Base-by-base conservation (phyloP, 345 rosid genomes). In the Dipteronia sinensis region DNA sequence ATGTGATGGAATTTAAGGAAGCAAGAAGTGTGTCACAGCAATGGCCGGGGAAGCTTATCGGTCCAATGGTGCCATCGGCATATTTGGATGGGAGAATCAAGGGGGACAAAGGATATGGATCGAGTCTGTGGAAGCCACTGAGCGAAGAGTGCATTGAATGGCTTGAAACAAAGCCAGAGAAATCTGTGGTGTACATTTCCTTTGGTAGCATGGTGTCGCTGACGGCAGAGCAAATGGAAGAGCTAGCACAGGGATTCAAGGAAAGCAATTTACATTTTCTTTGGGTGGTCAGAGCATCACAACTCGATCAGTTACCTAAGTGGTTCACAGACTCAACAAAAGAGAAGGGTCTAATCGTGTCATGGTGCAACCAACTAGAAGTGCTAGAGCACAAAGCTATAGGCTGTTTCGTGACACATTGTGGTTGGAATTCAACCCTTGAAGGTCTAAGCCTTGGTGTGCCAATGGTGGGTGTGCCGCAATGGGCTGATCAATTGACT, bases 351-450 rank as follows among this genome's bases (percentile, higher is more conserved):
- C 74, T 89, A 51, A 69, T 89, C 6, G 86, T 83, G 47, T 78
- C 84, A 19, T 90, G 95, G 97, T 90, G 90, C 80, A 85, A 87
- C 88, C 97, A 93, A 73, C 87, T 91, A 44, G 89, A 90, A 82
- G 70, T 90, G 78, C 86, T 91, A 6, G 86, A 84, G 17, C 91
- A 89, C 73, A 61, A 29, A 55, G 87, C 91, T 0, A 55, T 82
- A 0, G 90, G 97, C 17, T 88, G 97, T 70, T 92, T 92, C 40
- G 82, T 92, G 82, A 85, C 97, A 7, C 97, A 92, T 15, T 87
- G 92, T 16, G 94, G 97, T 40, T 92, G 97, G 94, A 90, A 92
- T 82, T 92, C 97, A 3, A 89, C 91, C 0, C 77, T 90, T 1
- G 97, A 92, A 86, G 97, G 89, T 49, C 80, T 92, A 20, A 86